Percentiles rank a stretch among this genome's conserved stretches.
Evolutionary conservation across 1,284 basidiomycete species (phyloP).

Genomic region (Austropuccinia psidii): DNA sequence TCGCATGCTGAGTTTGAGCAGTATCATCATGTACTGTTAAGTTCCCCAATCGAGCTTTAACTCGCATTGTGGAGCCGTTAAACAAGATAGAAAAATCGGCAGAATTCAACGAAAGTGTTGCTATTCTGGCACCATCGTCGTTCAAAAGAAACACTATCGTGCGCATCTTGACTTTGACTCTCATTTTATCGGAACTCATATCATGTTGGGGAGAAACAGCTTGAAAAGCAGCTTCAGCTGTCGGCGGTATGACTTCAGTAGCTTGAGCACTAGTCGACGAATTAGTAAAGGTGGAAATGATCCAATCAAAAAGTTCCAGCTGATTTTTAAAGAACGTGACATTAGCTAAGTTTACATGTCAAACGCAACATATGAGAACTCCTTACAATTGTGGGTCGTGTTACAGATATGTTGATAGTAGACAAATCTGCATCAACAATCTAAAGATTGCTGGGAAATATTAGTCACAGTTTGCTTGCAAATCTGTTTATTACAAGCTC

Average conservation of each 20-base stretch:
- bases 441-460: conserved; percentile 50
- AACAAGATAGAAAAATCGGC: conserved; percentile 79
- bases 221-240: conserved; percentile 41
- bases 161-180: conserved; percentile 75
- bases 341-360: not conserved
- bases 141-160: conserved; percentile 80
- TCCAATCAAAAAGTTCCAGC: conserved; percentile 86
- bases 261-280: conserved; percentile 43
- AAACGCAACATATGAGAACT: not conserved
- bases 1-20: conserved; percentile 51
- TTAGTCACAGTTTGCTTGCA: not conserved
- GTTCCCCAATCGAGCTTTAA: conserved; percentile 77
- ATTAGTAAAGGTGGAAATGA: conserved; percentile 91
- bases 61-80: conserved; percentile 64
- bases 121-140: conserved; percentile 64
- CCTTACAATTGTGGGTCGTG: conserved; percentile 70
- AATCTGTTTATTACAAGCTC: not conserved
- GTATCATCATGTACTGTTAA: conserved; percentile 77
- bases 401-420: conserved; percentile 81
- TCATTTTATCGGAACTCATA: conserved; percentile 58
- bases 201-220: not conserved
- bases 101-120: conserved; percentile 82
- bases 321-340: conserved; percentile 12
- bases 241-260: too few species aligned
- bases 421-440: conserved; percentile 80